Percentiles rank a stretch among this genome's conserved stretches.
Evolutionary conservation across 371 early-diverging fungal genomes (phyloP).

Genomic region (Amoeboaphelidium protococcarum): DNA sequence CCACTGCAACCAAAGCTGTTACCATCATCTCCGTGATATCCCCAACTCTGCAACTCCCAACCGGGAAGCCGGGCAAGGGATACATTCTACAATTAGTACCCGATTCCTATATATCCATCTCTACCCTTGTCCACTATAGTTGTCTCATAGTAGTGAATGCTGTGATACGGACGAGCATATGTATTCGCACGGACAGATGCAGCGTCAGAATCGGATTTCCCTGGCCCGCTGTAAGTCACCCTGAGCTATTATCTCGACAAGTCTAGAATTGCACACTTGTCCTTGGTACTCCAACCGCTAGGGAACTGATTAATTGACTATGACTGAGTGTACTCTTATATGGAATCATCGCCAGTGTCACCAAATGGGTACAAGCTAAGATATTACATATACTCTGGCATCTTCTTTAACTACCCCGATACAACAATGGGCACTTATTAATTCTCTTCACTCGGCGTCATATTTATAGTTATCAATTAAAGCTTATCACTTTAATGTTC

Average conservation of each 20-base stretch:
- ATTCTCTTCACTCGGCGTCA: too few relatives aligned
- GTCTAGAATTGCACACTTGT: slow-evolving; percentile 26
- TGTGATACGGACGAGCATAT: slow-evolving; percentile 56
- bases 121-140: slow-evolving; percentile 55
- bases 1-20: slow-evolving; percentile 46
- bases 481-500: too few relatives aligned
- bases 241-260: slow-evolving; percentile 22
- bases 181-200: slow-evolving; percentile 51
- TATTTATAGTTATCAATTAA: too few relatives aligned
- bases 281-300: slow-evolving; percentile 27
- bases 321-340: too few relatives aligned
- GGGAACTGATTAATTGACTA: slow-evolving; percentile 20
- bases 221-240: slow-evolving; percentile 27
- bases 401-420: too few relatives aligned
- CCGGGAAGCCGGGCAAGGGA: slow-evolving; percentile 44
- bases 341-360: too few relatives aligned
- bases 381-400: too few relatives aligned
- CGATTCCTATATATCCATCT: slow-evolving; percentile 28
- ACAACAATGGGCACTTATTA: too few relatives aligned
- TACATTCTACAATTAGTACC: slow-evolving; percentile 8
- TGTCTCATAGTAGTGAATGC: slow-evolving; percentile 75
- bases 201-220: slow-evolving; percentile 47
- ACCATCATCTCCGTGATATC: slow-evolving; percentile 74
- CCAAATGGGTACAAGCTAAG: too few relatives aligned
- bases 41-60: slow-evolving; percentile 57